phyloP scores from a whole-genome alignment of 176 grass and related monocot species.

The Saccharum spontaneum region DNA sequence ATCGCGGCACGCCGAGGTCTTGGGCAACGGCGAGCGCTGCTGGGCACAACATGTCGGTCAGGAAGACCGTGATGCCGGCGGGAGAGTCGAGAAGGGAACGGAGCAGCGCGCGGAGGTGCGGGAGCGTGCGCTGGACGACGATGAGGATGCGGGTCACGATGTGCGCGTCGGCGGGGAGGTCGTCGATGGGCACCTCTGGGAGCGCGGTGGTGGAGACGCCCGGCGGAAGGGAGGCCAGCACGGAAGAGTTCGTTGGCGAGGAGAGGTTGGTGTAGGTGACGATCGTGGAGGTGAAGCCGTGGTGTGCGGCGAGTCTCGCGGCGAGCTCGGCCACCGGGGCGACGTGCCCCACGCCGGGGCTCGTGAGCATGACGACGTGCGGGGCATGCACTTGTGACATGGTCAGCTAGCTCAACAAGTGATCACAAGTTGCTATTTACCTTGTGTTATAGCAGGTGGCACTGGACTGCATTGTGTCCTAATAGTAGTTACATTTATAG shows the following conservation, averaged over 20 bases:
- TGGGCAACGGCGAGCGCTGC: slow-evolving; percentile 27
- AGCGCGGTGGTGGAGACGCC: too few species aligned
- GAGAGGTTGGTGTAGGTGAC: too few species aligned
- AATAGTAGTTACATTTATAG: too few species aligned
- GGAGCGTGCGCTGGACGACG: slow-evolving; percentile 26
- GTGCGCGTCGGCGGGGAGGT: too few species aligned
- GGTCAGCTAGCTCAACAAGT: background rate
- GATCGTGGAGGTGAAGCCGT: too few species aligned
- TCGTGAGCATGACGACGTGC: slow-evolving; percentile 4
- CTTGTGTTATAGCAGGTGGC: background rate
- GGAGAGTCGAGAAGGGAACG: slow-evolving; percentile 1
- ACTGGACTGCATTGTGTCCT: background rate
- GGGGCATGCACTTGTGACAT: background rate
- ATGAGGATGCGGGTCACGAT: too few species aligned
- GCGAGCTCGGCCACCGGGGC: too few species aligned
- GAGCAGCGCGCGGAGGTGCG: slow-evolving; percentile 4
- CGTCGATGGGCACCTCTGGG: too few species aligned
- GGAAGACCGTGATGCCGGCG: slow-evolving; percentile 28
- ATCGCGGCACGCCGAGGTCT: slow-evolving; percentile 33
- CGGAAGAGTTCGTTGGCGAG: too few species aligned
- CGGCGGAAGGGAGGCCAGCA: too few species aligned
- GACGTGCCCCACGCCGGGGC: too few species aligned
- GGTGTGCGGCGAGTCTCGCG: too few species aligned
- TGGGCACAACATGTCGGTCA: slow-evolving; percentile 33
- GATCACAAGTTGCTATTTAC: background rate